These are phyloP conservation scores for Thielaviopsis populi DNA, from an alignment of 2,329 filamentous ascomycete species.

Conservation along the genomic window DNA sequence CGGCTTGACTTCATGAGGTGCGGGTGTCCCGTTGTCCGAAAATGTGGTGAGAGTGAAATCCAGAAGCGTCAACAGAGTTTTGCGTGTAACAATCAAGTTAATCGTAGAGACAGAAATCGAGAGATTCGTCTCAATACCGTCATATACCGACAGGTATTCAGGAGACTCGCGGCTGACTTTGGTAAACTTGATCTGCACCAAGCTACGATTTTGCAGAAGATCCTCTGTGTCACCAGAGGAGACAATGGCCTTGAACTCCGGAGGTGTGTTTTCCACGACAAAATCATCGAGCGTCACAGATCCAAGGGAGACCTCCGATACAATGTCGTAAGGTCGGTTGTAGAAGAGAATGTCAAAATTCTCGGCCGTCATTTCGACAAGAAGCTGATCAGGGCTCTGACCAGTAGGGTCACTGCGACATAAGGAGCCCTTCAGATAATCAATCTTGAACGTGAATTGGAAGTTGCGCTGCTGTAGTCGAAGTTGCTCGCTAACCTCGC, in stretches of 20 bases:
- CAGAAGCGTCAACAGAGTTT: slow-evolving; percentile 76
- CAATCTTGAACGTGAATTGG: slow-evolving; percentile 92
- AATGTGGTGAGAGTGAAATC: slow-evolving; percentile 95
- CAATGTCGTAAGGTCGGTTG: slow-evolving; percentile 81
- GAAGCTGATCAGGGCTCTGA: slow-evolving; percentile 57
- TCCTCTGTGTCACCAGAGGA: slow-evolving; percentile 65
- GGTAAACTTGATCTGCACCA: slow-evolving; percentile 79
- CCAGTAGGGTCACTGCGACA: slow-evolving; percentile 74
- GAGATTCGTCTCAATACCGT: slow-evolving; percentile 86
- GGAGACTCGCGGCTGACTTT: slow-evolving; percentile 83
- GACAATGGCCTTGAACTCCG: slow-evolving; percentile 95
- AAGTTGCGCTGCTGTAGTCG: slow-evolving; percentile 82
- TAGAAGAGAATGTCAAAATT: slow-evolving; percentile 79
- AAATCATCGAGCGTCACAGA: slow-evolving; percentile 87
- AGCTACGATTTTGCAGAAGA: slow-evolving; percentile 58
- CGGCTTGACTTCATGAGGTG: slow-evolving; percentile 21
- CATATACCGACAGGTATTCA: slow-evolving; percentile 81
- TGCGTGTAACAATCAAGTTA: slow-evolving; percentile 85
- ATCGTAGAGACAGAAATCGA: slow-evolving; percentile 88
- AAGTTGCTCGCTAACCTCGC: slow-evolving; percentile 10
- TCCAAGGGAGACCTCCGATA: slow-evolving; percentile 74
- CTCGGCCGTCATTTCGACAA: slow-evolving; percentile 85
- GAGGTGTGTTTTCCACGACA: slow-evolving; percentile 62
- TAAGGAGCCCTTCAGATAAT: slow-evolving; percentile 81
- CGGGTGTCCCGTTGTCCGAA: slow-evolving; percentile 37